Evolutionary conservation across 352 stramenopile genomes (phyloP).

Genomic region (Phytophthora cactorum): DNA sequence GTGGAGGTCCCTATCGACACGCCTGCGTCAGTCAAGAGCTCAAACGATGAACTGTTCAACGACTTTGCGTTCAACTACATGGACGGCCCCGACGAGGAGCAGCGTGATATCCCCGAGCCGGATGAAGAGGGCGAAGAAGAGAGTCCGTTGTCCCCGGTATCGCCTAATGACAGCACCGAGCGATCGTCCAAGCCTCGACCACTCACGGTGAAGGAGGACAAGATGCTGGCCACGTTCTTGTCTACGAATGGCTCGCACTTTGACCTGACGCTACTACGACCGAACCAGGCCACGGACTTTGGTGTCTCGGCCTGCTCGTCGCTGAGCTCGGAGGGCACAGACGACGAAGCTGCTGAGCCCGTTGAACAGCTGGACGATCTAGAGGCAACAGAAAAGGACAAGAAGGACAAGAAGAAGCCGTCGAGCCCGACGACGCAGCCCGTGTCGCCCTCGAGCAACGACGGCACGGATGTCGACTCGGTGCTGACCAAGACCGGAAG

Average conservation of each 20-base stretch:
- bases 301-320: conserved; percentile 62
- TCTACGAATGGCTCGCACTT: conserved; percentile 67
- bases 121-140: conserved; percentile 43
- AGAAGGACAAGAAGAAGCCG: conserved; percentile 21
- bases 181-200: conserved; percentile 26
- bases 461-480: conserved; percentile 28
- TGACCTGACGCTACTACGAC: conserved; percentile 74
- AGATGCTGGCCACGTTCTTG: conserved; percentile 55
- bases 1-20: conserved; percentile 84
- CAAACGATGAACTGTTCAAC: conserved; percentile 72
- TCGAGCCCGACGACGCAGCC: conserved; percentile 25
- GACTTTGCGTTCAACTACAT: conserved; percentile 89
- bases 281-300: conserved; percentile 75
- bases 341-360: conserved; percentile 40
- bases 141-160: conserved; percentile 32
- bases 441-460: conserved; percentile 34
- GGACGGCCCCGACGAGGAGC: conserved; percentile 60
- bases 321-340: conserved; percentile 48
- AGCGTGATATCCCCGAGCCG: conserved; percentile 48
- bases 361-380: conserved; percentile 39
- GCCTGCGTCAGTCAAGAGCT: conserved; percentile 81
- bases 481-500: conserved; percentile 30
- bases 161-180: conserved; percentile 27
- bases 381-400: conserved; percentile 11
- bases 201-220: conserved; percentile 34